These are phyloP conservation scores for Aspergillus egyptiacus DNA, from an alignment of 495 filamentous ascomycete genomes.

Conservation along the genomic window DNA sequence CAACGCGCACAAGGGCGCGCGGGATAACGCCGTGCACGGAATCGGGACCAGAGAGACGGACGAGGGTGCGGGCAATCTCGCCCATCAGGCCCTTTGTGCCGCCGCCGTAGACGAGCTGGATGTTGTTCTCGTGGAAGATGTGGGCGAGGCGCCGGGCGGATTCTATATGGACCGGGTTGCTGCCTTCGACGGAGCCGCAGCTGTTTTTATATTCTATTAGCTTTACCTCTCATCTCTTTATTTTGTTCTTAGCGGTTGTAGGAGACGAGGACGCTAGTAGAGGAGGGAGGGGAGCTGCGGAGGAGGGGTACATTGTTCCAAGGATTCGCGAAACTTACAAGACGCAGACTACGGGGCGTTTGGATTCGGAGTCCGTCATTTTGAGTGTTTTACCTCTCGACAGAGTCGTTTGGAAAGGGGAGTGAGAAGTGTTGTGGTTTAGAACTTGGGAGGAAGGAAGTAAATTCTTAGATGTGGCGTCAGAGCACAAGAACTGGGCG, in stretches of 20 bases:
- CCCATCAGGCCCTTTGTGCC: conserved; percentile 95
- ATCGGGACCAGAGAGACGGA: conserved; percentile 71
- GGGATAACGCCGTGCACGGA: conserved; percentile 93
- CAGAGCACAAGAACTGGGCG: neutral
- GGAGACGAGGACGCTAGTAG: neutral
- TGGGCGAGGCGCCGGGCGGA: conserved; percentile 74
- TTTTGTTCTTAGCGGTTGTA: neutral
- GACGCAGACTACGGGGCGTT: conserved; percentile 63
- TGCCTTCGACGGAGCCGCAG: conserved; percentile 74
- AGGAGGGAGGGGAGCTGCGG: conserved; percentile 1
- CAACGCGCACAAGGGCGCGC: conserved; percentile 71
- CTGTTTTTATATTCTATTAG: conserved; percentile 27
- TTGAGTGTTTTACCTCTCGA: neutral
- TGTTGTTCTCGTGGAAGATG: conserved; percentile 65
- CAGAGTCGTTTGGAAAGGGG: conserved; percentile 3
- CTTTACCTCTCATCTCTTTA: neutral
- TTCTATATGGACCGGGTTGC: conserved; percentile 59
- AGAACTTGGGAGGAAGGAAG: neutral
- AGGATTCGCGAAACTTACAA: conserved; percentile 50
- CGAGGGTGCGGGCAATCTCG: conserved; percentile 80
- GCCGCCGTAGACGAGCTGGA: conserved; percentile 86
- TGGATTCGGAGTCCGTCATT: conserved; percentile 33
- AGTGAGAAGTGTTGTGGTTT: neutral
- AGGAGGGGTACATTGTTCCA: conserved; percentile 11
- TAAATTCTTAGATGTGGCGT: neutral